Conservation (phyloP, 441 rosid genomes). For the Theobroma grandiflorum region DNA sequence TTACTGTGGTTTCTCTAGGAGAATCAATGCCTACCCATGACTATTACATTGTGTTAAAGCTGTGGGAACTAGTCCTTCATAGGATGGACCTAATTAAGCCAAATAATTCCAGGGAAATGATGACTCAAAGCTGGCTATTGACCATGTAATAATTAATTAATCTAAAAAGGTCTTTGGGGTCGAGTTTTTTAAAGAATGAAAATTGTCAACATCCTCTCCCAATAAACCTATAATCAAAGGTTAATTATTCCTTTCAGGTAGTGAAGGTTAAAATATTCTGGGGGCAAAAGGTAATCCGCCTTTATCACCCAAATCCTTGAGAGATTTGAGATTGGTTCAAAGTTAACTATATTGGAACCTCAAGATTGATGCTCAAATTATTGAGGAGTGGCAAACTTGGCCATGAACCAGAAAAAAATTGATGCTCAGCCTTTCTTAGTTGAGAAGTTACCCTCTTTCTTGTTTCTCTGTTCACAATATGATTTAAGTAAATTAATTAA, state of each 20-base stretch:
- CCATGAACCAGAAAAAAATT: neutral
- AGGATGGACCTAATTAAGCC: constrained; percentile 17
- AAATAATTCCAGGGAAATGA: constrained; percentile 33
- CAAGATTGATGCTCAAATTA: constrained; percentile 27
- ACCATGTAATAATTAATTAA: constrained; percentile 25
- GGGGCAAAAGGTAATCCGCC: constrained; percentile 29
- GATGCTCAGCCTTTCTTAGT: neutral
- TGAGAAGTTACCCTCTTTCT: neutral
- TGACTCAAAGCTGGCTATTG: constrained; percentile 28
- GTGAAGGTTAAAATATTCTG: constrained; percentile 26
- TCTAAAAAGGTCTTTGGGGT: constrained; percentile 12
- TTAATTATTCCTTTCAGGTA: constrained; percentile 22
- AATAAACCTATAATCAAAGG: constrained; percentile 23
- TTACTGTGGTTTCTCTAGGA: constrained; percentile 16
- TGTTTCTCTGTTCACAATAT: neutral
- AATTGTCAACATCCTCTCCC: constrained; percentile 31
- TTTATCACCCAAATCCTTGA: constrained; percentile 35
- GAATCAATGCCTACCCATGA: constrained; percentile 19
- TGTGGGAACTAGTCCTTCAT: neutral
- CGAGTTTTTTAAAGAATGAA: constrained; percentile 13
- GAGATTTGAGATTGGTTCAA: constrained; percentile 39
- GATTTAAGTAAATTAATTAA: neutral
- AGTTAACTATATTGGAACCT: neutral
- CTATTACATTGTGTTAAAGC: constrained; percentile 18
- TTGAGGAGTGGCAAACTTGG: neutral